phyloP scores from a whole-genome alignment of 2,329 filamentous ascomycete genomes.

The Neocucurbitaria cava region DNA sequence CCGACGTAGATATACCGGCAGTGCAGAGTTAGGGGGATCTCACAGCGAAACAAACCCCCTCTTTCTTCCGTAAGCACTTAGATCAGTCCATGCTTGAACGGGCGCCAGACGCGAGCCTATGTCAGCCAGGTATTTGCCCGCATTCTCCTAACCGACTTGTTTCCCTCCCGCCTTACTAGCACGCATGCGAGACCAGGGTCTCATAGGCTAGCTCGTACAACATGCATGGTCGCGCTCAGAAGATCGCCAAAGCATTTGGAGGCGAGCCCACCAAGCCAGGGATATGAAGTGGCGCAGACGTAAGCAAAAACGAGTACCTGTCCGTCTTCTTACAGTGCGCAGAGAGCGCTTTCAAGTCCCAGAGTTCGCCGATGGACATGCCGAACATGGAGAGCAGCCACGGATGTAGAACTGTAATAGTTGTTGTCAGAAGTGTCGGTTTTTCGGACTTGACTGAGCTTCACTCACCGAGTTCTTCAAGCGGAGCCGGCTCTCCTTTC shows the following conservation, averaged over 20 bases:
- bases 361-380: conserved; percentile 40
- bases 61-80: too few relatives aligned
- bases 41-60: too few relatives aligned
- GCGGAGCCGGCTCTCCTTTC: conserved; percentile 3
- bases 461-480: conserved; percentile 7
- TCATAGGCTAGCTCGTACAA: background rate
- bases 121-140: too few relatives aligned
- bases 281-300: conserved; percentile 36
- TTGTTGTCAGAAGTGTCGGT: background rate
- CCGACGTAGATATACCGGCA: background rate
- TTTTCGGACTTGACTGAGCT: background rate
- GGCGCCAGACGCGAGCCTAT: too few relatives aligned
- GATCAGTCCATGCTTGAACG: too few relatives aligned
- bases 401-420: conserved; percentile 19
- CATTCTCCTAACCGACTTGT: too few relatives aligned
- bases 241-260: conserved; percentile 3
- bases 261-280: conserved; percentile 1
- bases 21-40: too few relatives aligned
- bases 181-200: too few relatives aligned
- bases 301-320: conserved; percentile 55
- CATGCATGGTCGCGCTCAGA: conserved; percentile 19
- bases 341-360: conserved; percentile 39
- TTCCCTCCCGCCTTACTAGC: background rate
- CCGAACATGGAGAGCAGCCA: conserved; percentile 38
- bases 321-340: conserved; percentile 35